A percentile compares a stretch with the other conserved stretches of the same genome.
phyloP scores from a whole-genome alignment of 2,329 filamentous ascomycete species.

The Lecanosticta acicola region DNA sequence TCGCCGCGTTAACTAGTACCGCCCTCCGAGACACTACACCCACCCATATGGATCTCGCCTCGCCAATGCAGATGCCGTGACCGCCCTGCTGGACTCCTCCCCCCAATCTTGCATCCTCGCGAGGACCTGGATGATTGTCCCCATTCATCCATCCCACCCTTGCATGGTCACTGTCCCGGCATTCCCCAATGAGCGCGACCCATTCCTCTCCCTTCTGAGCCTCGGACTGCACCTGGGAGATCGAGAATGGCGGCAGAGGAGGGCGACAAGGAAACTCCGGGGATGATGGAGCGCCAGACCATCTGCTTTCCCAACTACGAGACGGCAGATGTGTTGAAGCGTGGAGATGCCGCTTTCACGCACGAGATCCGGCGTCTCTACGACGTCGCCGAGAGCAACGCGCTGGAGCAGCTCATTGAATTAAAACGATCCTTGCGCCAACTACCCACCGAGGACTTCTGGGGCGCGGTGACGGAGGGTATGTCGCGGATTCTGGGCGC shows the following conservation, averaged over 20 bases:
- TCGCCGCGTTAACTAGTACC: too few species aligned
- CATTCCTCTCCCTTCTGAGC: background rate
- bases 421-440: slow-evolving; percentile 54
- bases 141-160: too few species aligned
- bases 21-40: too few species aligned
- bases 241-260: background rate
- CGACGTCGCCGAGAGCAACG: slow-evolving; percentile 51
- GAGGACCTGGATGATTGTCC: too few species aligned
- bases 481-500: slow-evolving; percentile 58
- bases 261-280: background rate
- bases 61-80: too few species aligned
- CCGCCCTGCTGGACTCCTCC: too few species aligned
- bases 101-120: too few species aligned
- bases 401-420: slow-evolving; percentile 53
- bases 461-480: slow-evolving; percentile 58
- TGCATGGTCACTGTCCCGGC: background rate
- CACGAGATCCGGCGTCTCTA: slow-evolving; percentile 23
- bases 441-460: slow-evolving; percentile 56
- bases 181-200: background rate
- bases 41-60: too few species aligned
- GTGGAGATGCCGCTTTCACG: slow-evolving; percentile 23
- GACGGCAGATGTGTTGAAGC: slow-evolving; percentile 22
- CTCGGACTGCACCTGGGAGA: background rate
- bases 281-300: slow-evolving; percentile 20
- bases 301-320: slow-evolving; percentile 27